Conservation (phyloP, 345 rosid genomes). For the Streptanthus diversifolius region DNA sequence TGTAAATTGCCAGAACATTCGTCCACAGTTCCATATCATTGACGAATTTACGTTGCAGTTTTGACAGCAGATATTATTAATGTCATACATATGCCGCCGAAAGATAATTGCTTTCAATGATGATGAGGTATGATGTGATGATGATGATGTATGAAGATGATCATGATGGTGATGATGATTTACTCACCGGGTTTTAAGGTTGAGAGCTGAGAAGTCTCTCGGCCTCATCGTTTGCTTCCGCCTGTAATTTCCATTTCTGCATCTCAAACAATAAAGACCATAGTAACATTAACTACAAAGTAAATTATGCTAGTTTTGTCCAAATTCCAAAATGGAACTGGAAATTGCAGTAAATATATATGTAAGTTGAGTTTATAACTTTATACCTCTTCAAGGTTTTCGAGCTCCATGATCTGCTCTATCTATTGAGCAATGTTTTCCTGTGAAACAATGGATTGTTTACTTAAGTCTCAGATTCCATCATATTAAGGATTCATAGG, state of each 20-base stretch:
- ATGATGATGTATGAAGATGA: neutral
- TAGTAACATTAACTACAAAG: neutral
- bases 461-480: neutral
- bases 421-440: constrained; percentile 78
- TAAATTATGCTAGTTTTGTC: neutral
- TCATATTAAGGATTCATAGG: neutral
- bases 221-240: constrained; percentile 94
- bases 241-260: constrained; percentile 89
- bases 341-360: neutral
- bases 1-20: constrained; percentile 30
- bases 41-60: constrained; percentile 20
- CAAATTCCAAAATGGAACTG: neutral
- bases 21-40: constrained; percentile 32
- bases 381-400: constrained; percentile 88
- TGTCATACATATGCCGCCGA: constrained; percentile 32
- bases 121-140: neutral
- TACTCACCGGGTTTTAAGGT: constrained; percentile 37
- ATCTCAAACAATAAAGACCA: constrained; percentile 2
- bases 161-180: constrained; percentile 1
- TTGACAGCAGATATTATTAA: constrained; percentile 10
- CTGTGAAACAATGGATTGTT: constrained; percentile 39
- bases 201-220: constrained; percentile 81
- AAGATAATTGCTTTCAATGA: constrained; percentile 15
- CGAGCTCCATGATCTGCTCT: constrained; percentile 88
- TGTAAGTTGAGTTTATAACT: neutral